phyloP scores from a whole-genome alignment of 768 basidiomycete genomes.

The Phaffia australis region DNA sequence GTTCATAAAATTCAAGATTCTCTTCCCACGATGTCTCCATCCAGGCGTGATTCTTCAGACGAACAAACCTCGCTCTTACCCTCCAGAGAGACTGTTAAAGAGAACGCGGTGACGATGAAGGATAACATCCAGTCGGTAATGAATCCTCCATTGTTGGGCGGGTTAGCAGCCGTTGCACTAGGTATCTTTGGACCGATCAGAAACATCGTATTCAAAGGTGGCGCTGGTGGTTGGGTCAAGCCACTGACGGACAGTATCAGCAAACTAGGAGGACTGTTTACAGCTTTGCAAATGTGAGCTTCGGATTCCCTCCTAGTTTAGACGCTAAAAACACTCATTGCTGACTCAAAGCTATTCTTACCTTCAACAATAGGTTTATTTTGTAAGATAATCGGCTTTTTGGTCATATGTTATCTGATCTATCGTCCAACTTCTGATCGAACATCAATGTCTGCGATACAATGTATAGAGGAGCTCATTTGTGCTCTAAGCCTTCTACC shows the following conservation, averaged over 20 bases:
- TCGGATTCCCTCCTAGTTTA: no score
- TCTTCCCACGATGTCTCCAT: neutral
- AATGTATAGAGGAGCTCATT: slow-evolving; percentile 29
- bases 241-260: slow-evolving; percentile 28
- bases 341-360: neutral
- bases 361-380: neutral
- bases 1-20: neutral
- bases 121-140: slow-evolving; percentile 14
- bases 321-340: neutral
- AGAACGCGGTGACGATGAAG: neutral
- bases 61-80: slow-evolving; percentile 30
- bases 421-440: no score
- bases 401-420: no score
- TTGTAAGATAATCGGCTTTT: slow-evolving; percentile 10
- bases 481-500: slow-evolving; percentile 31
- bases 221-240: slow-evolving; percentile 28
- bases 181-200: slow-evolving; percentile 33
- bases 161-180: slow-evolving; percentile 31
- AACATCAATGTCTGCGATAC: no score
- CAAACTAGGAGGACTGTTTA: slow-evolving; percentile 34
- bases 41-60: neutral
- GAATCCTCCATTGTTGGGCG: slow-evolving; percentile 37
- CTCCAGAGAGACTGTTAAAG: neutral
- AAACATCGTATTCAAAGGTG: slow-evolving; percentile 30
- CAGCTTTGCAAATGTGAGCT: slow-evolving; percentile 35